Evolutionary conservation across 805 yeast genomes (phyloP), one percentile per base, ranked within the genome.

Genomic region (Starmerella geochares): DNA sequence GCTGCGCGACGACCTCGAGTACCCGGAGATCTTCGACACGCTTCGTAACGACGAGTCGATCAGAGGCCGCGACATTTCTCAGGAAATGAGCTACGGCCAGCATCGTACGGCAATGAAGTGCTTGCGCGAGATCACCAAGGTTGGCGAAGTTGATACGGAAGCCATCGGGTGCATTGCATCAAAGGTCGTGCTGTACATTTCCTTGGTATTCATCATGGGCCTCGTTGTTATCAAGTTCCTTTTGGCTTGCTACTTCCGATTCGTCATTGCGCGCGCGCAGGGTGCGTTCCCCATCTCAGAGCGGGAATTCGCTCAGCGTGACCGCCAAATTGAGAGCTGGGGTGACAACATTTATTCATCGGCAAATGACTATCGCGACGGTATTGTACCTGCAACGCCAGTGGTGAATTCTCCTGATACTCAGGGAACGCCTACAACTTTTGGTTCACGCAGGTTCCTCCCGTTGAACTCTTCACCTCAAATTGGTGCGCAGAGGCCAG

Each of bases 121-220:
- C 65, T 69, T 92, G 49, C 70, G 81, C 10, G 97, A 92, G 65
- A 83, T 86, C 48, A 72, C 84, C 46, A 86, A 83, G 66, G 94
- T 90, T 14, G 98, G 98, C 20, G 80, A 78, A 44, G 77, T 92
- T 37, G 97, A 92, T 62, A 78, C 88, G 2, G 85, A 84, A 33
- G 80, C 95, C 6, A 79, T 92, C 60, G 98, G 98, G 5, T 92
- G 98, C 68, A 80, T 92, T 61, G 94, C 95, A 0, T 86, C 96
- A 0, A 70, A 79, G 48, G 79, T 88, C 35, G 96, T 92, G 1
- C 74, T 92, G 53, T 78, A 79, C 58, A 75, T 83, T 6, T 84
- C 96, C 1, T 73, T 92, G 60, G 81, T 83, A 9, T 86, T 92
- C 63, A 88, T 92, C 59, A 71, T 92, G 51, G 75, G 94, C 1